These are phyloP conservation scores for Penicillium sp. DNA, from an alignment of 2,329 filamentous ascomycete genomes.

Conservation along the genomic window DNA sequence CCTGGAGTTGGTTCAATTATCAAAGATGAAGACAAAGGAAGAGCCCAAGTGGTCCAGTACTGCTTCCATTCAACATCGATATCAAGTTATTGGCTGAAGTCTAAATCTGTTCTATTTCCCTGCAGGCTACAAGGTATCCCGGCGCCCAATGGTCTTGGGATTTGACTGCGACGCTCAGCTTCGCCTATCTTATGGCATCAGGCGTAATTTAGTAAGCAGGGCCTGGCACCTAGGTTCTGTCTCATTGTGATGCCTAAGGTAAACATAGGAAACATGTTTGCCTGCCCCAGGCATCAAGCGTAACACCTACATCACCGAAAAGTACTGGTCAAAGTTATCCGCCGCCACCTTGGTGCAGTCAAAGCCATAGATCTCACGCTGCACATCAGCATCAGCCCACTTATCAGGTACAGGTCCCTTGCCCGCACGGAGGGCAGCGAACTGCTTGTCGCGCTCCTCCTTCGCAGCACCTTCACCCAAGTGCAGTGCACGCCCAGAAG, in stretches of 20 bases:
- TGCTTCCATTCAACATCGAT: no score
- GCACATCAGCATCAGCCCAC: slow-evolving; percentile 67
- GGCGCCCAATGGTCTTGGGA: no score
- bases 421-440: slow-evolving; percentile 50
- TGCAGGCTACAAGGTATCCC: no score
- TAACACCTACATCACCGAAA: slow-evolving; percentile 24
- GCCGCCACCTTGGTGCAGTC: slow-evolving; percentile 57
- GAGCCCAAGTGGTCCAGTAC: no score
- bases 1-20: no score
- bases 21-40: no score
- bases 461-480: slow-evolving; percentile 57
- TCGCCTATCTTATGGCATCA: background rate
- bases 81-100: no score
- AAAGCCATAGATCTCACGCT: slow-evolving; percentile 62
- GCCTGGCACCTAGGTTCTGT: background rate
- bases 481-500: slow-evolving; percentile 53
- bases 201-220: background rate
- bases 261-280: no score
- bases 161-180: no score
- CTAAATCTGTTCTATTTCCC: no score
- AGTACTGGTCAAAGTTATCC: slow-evolving; percentile 52
- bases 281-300: no score
- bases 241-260: background rate
- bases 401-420: slow-evolving; percentile 56
- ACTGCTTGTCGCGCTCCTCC: slow-evolving; percentile 56